A percentile compares a stretch with the other conserved stretches of the same genome.
These are phyloP conservation scores for Gossypium mustelinum DNA, from an alignment of 345 rosid genomes.

Conservation along the genomic window DNA sequence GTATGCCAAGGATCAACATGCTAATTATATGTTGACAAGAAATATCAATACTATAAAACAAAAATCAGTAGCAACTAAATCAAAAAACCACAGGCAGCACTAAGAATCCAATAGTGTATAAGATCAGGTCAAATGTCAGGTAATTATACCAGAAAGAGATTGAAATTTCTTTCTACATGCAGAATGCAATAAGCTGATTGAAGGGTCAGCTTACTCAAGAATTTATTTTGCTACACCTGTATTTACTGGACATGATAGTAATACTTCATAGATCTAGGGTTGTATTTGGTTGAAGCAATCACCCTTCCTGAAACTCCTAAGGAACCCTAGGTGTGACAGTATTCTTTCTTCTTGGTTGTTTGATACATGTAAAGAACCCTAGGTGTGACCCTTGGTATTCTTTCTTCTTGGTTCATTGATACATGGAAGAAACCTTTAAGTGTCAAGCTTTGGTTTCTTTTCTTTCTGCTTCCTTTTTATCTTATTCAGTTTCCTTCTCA, in stretches of 20 bases:
- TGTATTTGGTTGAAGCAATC: neutral
- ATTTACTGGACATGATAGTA: neutral
- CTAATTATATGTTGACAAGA: neutral
- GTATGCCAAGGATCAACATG: slow-evolving; percentile 8
- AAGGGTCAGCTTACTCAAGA: neutral
- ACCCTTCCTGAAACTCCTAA: neutral
- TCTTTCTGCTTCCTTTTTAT: neutral
- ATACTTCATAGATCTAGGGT: neutral
- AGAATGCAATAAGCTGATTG: neutral
- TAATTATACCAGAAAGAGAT: neutral
- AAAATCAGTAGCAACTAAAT: neutral
- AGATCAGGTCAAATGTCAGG: neutral
- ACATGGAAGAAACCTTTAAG: neutral
- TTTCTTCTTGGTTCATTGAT: no score
- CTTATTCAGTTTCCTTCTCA: neutral
- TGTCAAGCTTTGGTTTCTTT: neutral
- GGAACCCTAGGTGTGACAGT: neutral
- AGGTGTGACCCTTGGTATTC: no score
- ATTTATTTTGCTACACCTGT: neutral
- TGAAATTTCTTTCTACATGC: neutral
- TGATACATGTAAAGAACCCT: no score
- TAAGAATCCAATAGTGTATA: neutral
- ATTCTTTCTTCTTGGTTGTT: no score
- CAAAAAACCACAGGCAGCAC: neutral
- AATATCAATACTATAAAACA: neutral